Conservation (phyloP, 345 rosid genomes). For the Citrus australasica region DNA sequence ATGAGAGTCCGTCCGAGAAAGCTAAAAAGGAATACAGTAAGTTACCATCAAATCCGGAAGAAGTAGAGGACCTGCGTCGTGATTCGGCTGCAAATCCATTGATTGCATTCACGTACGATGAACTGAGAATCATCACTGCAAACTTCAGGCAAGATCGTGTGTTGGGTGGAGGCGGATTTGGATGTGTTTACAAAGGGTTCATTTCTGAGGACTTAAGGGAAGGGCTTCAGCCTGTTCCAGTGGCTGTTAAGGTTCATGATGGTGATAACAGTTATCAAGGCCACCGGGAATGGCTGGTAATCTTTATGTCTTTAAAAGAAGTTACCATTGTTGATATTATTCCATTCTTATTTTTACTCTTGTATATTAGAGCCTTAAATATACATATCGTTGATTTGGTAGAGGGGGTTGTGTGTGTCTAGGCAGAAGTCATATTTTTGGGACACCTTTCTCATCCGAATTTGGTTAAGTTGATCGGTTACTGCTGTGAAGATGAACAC, state of each 20-base stretch:
- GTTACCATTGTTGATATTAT: neutral
- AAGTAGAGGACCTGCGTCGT: conserved; percentile 90
- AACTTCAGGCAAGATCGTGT: conserved; percentile 88
- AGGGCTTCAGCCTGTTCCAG: conserved; percentile 61
- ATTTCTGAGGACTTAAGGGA: conserved; percentile 58
- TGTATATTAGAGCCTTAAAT: neutral
- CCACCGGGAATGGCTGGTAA: conserved; percentile 99
- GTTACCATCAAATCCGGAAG: conserved; percentile 89
- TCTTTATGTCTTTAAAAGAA: conserved; percentile 3
- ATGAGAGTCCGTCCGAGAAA: conserved; percentile 38
- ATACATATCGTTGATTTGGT: conserved; percentile 10
- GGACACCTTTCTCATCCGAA: conserved; percentile 98
- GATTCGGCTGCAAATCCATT: conserved; percentile 79
- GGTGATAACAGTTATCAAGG: conserved; percentile 92
- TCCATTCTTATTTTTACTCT: neutral
- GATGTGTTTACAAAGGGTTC: conserved; percentile 87
- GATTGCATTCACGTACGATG: conserved; percentile 74
- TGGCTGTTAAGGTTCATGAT: conserved; percentile 96
- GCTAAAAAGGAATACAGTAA: conserved; percentile 42
- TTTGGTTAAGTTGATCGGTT: conserved; percentile 87
- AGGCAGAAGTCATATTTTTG: conserved; percentile 97
- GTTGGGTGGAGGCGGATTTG: conserved; percentile 98
- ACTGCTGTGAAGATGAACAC: conserved; percentile 87
- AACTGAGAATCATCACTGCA: conserved; percentile 64
- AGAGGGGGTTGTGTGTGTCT: conserved; percentile 17